Base-by-base conservation (phyloP, 495 filamentous ascomycete genomes). In the Penicillium lividum region DNA sequence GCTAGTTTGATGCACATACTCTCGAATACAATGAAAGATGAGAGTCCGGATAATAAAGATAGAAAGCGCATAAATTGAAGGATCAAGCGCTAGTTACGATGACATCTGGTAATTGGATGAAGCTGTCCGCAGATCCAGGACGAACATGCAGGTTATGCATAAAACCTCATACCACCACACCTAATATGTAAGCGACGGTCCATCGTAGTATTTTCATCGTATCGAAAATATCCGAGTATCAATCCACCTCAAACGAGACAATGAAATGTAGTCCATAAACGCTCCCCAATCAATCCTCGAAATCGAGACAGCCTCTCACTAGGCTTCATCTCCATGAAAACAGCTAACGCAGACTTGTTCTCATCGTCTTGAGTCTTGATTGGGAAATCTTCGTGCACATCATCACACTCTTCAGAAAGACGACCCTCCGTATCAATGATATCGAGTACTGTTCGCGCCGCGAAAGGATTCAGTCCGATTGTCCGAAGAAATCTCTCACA, bases 391-490 rank as follows among this genome's bases (percentile, higher is more conserved):
- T 36, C 15, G 16, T 4, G n/a, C 13, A 22, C 42, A 22, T 22
- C n/a, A 2, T 16, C 18, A 22, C 4, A 6, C 15, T 5, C n/a
- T 5, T 10, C 16, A 8, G 42, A 4, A 18, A 7, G 0, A 18
- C 8, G 5, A 44, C 25, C 45, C 18, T 28, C 45, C 13, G 7
- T 10, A 0, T 82, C 76, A 54, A 82, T 59, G 8, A 75, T 55
- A 11, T 61, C 64, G 25, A 93, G 73, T 0, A 93, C 72, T 15
- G 77, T 80, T 64, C 93, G 90, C 22, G 92, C 91, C 3, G 89
- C 92, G 68, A 82, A 94, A 4, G 87, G 84, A 74, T 95, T 96
- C 72, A 94, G 71, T 4, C 92, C 92, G 11, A 81, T 80, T n/a
- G 77, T 68, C 25, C 90, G 80, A 15, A 96, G 74, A 62, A 91